A percentile compares a stretch with the other conserved stretches of the same genome.
Conservation (phyloP, 176 grass and related monocot species). For the Stipa capillata region DNA sequence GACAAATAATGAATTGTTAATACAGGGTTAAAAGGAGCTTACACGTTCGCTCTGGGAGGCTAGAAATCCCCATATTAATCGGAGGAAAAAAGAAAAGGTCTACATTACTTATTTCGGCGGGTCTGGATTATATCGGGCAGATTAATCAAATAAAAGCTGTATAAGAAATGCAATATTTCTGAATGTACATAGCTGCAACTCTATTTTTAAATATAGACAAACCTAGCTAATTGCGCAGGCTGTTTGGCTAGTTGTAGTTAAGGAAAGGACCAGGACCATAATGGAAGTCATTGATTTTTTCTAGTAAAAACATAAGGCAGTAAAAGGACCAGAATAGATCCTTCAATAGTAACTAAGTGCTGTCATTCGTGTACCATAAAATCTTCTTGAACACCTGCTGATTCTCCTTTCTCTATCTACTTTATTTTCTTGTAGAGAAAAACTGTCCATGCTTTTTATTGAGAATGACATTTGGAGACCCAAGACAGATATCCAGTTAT, state of each 20-base stretch:
- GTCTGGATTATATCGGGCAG: too few species aligned
- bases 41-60: neutral
- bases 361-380: neutral
- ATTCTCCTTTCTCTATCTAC: neutral
- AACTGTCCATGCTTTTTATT: constrained; percentile 48
- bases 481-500: constrained; percentile 34
- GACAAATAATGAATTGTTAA: too few species aligned
- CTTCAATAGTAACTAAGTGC: neutral
- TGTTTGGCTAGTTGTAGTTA: neutral
- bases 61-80: neutral
- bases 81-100: neutral
- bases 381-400: neutral
- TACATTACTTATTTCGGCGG: neutral
- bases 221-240: neutral
- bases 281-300: too few species aligned
- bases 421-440: constrained; percentile 29
- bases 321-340: neutral
- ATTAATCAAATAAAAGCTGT: too few species aligned
- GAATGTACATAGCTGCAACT: too few species aligned
- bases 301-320: neutral
- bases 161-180: too few species aligned
- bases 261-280: neutral
- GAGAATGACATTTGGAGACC: constrained; percentile 71
- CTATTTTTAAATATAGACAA: too few species aligned
- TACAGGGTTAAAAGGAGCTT: neutral